Evolutionary conservation across 2,329 filamentous ascomycete species (phyloP), one percentile per base, ranked within the genome.

Genomic region (Metarhizium brunneum): DNA sequence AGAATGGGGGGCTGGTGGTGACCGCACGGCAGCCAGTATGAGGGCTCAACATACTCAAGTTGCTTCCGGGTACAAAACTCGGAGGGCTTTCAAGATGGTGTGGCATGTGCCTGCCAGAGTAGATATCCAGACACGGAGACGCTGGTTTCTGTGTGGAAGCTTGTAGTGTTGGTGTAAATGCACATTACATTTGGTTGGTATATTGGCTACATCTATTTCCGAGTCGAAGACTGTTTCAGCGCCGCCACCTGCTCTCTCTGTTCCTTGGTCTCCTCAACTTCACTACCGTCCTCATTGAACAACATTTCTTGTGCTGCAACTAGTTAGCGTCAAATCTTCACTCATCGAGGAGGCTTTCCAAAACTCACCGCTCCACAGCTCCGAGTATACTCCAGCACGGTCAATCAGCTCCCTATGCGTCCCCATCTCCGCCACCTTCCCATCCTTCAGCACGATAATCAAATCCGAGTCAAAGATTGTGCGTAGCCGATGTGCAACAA

Each of bases 391-490:
- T 0, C 90, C 90, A 11, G 82, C 86, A 16, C 73, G 76, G 62
- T 94, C 87, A 59, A 97, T 83, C 57, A 99, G 73, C 68, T 94
- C 82, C 57, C 87, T 81, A 70, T 99, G 94, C 16, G 88, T 95
- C 14, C 94, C 94, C 69, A 82, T 84, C 73, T 97, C 94, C 2
- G 86, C 90, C n/a, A 97, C 91, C 14, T 76, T 77, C 0, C 94
- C 94, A 58, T 88, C 85, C 67, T 86, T 87, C 56, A 97, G 74
- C 42, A 97, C 94, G 64, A 97, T 92, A 63, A 97, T 97, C 63
- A 92, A 76, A 71, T 97, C 88, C 43, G 89, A 89, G 65, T 97
- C 94, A 65, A 89, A 95, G 61, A 99, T 96, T 0, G 94, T 97
- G 53, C 92, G 83, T 57, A 99, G 74, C 18, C 94, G 82, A 70